Evolutionary conservation across 441 rosid genomes (phyloP).

Genomic region (Pelargonium myrrhifolium): DNA sequence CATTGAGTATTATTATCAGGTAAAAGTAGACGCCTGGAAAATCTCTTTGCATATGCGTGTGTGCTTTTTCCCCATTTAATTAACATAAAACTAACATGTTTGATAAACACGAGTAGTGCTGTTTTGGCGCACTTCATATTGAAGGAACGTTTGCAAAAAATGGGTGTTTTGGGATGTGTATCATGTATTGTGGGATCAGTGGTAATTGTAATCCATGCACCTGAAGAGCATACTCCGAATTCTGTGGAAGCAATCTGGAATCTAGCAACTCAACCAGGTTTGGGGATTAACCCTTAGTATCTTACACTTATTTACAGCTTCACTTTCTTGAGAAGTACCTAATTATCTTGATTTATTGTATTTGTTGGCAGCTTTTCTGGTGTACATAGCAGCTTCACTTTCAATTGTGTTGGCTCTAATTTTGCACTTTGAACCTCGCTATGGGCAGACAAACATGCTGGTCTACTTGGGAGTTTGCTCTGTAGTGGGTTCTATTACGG

Average conservation of each 20-base stretch:
- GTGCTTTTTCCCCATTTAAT: not conserved
- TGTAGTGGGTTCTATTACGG: constrained; percentile 60
- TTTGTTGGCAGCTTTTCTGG: constrained; percentile 46
- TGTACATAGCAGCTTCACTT: constrained; percentile 47
- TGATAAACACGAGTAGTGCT: constrained; percentile 36
- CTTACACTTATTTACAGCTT: not conserved
- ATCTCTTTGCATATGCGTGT: not conserved
- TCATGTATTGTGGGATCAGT: constrained; percentile 59
- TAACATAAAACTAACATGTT: constrained; percentile 13
- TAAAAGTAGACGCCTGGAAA: constrained; percentile 13
- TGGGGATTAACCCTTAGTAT: not conserved
- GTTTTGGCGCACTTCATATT: constrained; percentile 57
- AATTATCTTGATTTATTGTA: constrained; percentile 10
- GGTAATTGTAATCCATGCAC: constrained; percentile 57
- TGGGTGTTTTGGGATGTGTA: constrained; percentile 61
- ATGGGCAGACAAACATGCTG: constrained; percentile 54
- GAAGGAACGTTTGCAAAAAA: constrained; percentile 44
- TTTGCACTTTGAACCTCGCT: constrained; percentile 56
- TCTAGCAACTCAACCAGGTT: constrained; percentile 59
- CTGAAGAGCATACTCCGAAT: constrained; percentile 45
- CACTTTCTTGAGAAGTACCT: constrained; percentile 5
- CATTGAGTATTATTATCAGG: constrained; percentile 64
- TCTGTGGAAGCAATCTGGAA: constrained; percentile 56
- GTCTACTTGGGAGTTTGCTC: constrained; percentile 70
- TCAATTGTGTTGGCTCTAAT: constrained; percentile 47